A percentile compares a stretch with the other conserved stretches of the same genome.
phyloP scores from a whole-genome alignment of 768 basidiomycete species.

The Lactarius evosmus region DNA sequence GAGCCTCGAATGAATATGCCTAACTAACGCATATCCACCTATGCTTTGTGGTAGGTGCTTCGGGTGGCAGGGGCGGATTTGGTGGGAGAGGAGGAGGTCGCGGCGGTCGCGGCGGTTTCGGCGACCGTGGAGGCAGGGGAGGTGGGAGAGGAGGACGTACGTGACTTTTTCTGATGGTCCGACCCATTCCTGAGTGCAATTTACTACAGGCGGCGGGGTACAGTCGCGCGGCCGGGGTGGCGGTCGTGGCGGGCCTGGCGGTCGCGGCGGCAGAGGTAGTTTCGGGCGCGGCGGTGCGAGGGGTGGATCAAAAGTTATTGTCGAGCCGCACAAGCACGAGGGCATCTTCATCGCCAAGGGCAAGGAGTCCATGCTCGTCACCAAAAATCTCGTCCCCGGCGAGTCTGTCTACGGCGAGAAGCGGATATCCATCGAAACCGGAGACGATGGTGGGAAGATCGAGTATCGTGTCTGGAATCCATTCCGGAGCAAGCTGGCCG shows the following conservation, averaged over 20 bases:
- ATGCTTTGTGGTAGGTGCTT: constrained; percentile 41
- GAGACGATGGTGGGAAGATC: constrained; percentile 75
- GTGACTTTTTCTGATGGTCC: constrained; percentile 17
- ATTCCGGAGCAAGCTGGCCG: constrained; percentile 94
- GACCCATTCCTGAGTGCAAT: neutral
- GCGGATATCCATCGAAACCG: constrained; percentile 81
- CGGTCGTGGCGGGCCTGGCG: constrained; percentile 49
- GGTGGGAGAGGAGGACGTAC: constrained; percentile 29
- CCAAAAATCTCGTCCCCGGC: constrained; percentile 95
- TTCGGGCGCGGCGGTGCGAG: constrained; percentile 73
- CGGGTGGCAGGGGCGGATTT: constrained; percentile 71
- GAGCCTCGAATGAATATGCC: neutral
- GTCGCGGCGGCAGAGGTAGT: constrained; percentile 52
- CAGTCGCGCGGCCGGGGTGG: constrained; percentile 34
- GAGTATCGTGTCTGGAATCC: constrained; percentile 99
- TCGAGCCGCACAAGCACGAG: constrained; percentile 92
- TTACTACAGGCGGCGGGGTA: constrained; percentile 30
- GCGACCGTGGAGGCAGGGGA: constrained; percentile 39
- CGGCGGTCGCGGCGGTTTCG: constrained; percentile 36
- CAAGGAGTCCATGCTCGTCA: constrained; percentile 96
- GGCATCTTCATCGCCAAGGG: constrained; percentile 97
- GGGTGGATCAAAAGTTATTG: constrained; percentile 84
- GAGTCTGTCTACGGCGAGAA: constrained; percentile 99
- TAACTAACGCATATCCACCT: neutral
- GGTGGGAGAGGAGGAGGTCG: constrained; percentile 31